phyloP scores from a whole-genome alignment of 768 basidiomycete genomes.

The Daedaleopsis sinensis region DNA sequence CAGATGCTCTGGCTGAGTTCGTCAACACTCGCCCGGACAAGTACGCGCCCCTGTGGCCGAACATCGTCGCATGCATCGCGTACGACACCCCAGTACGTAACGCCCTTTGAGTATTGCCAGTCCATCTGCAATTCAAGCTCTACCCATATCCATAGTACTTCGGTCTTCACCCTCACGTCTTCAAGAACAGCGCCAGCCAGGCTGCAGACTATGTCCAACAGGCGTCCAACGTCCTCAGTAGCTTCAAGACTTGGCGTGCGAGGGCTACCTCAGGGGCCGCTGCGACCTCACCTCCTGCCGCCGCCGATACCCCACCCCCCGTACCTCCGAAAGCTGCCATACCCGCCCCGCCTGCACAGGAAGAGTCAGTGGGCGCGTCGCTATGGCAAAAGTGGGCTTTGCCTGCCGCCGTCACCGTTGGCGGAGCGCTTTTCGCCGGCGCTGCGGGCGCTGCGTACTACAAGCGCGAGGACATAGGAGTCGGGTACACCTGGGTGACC shows the following conservation, averaged over 20 bases:
- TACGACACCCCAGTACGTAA: conserved; percentile 86
- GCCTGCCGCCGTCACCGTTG: conserved; percentile 70
- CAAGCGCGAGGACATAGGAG: conserved; percentile 72
- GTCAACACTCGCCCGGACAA: conserved; percentile 64
- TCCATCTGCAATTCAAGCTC: neutral
- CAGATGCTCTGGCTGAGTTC: conserved; percentile 81
- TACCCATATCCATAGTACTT: conserved; percentile 59
- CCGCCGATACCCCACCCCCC: conserved; percentile 24
- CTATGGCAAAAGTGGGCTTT: conserved; percentile 63
- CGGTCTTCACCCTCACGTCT: conserved; percentile 82
- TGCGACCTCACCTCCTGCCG: conserved; percentile 34
- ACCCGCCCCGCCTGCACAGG: conserved; percentile 16
- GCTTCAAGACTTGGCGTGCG: conserved; percentile 43
- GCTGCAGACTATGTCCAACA: conserved; percentile 69
- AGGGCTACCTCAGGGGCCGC: conserved; percentile 26
- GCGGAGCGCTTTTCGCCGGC: conserved; percentile 76
- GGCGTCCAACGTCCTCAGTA: conserved; percentile 63
- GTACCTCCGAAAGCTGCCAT: conserved; percentile 24
- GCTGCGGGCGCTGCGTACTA: conserved; percentile 86
- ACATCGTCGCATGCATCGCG: conserved; percentile 80
- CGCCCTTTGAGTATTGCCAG: neutral
- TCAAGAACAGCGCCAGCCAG: conserved; percentile 82
- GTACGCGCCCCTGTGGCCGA: conserved; percentile 80
- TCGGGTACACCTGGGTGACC: conserved; percentile 72
- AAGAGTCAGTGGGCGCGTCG: conserved; percentile 26